A percentile compares a stretch with the other conserved stretches of the same genome.
Conservation (phyloP, 2,329 filamentous ascomycete genomes). For the Aspergillus latus region DNA sequence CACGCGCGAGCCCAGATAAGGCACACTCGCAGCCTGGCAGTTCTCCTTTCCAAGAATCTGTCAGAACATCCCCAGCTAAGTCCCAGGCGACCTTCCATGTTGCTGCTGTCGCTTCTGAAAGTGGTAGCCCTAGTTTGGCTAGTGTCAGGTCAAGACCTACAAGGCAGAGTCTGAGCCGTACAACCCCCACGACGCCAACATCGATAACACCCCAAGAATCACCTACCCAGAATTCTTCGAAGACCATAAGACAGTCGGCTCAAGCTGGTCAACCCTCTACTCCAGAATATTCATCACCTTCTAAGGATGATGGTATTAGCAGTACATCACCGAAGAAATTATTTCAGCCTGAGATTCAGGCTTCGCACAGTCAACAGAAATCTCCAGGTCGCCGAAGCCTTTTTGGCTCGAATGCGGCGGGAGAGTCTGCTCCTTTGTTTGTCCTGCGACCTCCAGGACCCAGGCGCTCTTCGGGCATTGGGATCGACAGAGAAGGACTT, state of each 20-base stretch:
- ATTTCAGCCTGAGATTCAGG: constrained; percentile 44
- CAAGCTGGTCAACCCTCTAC: constrained; percentile 48
- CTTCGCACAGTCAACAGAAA: constrained; percentile 38
- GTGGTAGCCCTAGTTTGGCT: constrained; percentile 57
- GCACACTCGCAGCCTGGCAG: constrained; percentile 50
- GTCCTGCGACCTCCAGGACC: constrained; percentile 60
- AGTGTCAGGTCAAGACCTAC: constrained; percentile 51
- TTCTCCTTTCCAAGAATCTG: constrained; percentile 47
- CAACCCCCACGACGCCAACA: constrained; percentile 47
- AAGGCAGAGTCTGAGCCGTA: constrained; percentile 48
- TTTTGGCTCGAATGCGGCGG: constrained; percentile 58
- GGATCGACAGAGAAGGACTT: constrained; percentile 67
- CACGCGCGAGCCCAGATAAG: constrained; percentile 41
- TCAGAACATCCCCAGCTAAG: constrained; percentile 33
- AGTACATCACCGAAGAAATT: constrained; percentile 53
- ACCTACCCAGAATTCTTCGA: constrained; percentile 40
- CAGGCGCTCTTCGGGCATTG: constrained; percentile 64
- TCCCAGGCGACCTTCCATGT: constrained; percentile 32
- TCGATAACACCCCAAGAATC: constrained; percentile 39
- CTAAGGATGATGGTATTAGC: constrained; percentile 47
- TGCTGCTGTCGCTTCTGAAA: constrained; percentile 47
- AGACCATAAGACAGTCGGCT: constrained; percentile 44
- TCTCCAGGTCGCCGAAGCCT: constrained; percentile 42
- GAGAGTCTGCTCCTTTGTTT: constrained; percentile 61
- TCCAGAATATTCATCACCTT: constrained; percentile 52